Evolutionary conservation across 176 grass and related monocot species (phyloP), one percentile per base, ranked within the genome.

Genomic region (Carex kokanica): DNA sequence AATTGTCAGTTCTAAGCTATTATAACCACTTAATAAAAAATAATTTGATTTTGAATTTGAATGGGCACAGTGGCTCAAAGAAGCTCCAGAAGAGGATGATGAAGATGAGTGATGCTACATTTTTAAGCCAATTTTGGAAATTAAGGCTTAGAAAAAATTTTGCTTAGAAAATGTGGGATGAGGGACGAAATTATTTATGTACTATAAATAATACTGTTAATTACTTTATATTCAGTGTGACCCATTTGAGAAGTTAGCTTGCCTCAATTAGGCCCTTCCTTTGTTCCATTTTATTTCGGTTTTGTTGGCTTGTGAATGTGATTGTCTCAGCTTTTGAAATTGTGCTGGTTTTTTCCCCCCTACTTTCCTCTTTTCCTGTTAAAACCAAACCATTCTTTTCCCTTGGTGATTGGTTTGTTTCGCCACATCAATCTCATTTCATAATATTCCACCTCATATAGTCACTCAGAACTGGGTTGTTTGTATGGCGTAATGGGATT

Each of bases 41-140:
- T 47, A 75, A 62, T 75, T 51, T 58, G 64, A 84, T 56, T 74
- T 74, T 62, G 17, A 84, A 60, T 84, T 75, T 84, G 23, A 84
- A 84, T 75, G 17, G 36, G 41, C 14, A 52, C 83, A 93, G 91
- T 97, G 89, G 94, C 94, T 97, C 5, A 93, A 89, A 75, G 83
- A 91, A 83, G 91, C 93, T 64, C 79, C 92, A 62, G 93, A 93
- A 86, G 93, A 95, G 62, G 90, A 93, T 0, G 88, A 89, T 13
- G 90, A 96, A 61, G 93, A 95, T 24, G 88, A 91, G 49, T 92
- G 85, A 65, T 29, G 5, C 1, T 53, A 43, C 73, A 85, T 41
- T 12, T 69, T 53, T 24, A 57, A 54, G 45, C 86, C 86, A 57
- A 67, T 61, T 82, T 82, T 82, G 80, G 40, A 54, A 31, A 36